Percentiles rank a stretch among this genome's conserved stretches.
These are phyloP conservation scores for Thielaviopsis populi DNA, from an alignment of 2,329 filamentous ascomycete genomes.

Conservation along the genomic window DNA sequence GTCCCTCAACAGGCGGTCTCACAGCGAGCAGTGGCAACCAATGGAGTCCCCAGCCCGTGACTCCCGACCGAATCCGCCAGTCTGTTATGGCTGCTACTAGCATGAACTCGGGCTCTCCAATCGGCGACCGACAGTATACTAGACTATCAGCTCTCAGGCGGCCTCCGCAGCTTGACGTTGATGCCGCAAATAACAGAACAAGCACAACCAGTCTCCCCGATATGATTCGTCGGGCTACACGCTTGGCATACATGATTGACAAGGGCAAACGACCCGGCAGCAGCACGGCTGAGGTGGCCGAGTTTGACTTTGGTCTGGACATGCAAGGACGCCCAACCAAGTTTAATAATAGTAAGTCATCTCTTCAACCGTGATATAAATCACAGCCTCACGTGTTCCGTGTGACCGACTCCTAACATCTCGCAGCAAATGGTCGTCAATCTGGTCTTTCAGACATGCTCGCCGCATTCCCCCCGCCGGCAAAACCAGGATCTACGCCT, in stretches of 20 bases:
- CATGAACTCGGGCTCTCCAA: conserved; percentile 25
- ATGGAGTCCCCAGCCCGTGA: conserved; percentile 18
- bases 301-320: conserved; percentile 37
- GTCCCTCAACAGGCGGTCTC: neutral
- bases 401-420: neutral
- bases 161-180: conserved; percentile 66
- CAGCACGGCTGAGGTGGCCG: conserved; percentile 35
- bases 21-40: neutral
- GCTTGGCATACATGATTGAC: conserved; percentile 75
- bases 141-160: conserved; percentile 41
- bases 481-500: conserved; percentile 29
- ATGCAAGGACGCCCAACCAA: conserved; percentile 25
- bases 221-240: conserved; percentile 75
- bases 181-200: conserved; percentile 67
- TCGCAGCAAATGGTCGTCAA: conserved; percentile 29
- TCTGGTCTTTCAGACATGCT: conserved; percentile 50
- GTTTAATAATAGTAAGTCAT: conserved; percentile 25
- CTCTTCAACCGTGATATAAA: neutral
- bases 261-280: conserved; percentile 52
- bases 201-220: conserved; percentile 88
- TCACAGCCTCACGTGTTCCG: neutral
- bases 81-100: conserved; percentile 37
- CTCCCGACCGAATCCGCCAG: conserved; percentile 32
- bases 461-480: conserved; percentile 48
- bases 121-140: conserved; percentile 25